Evolutionary conservation across 305 asterid genomes (phyloP).

Genomic region (Fraxinus baroniana): DNA sequence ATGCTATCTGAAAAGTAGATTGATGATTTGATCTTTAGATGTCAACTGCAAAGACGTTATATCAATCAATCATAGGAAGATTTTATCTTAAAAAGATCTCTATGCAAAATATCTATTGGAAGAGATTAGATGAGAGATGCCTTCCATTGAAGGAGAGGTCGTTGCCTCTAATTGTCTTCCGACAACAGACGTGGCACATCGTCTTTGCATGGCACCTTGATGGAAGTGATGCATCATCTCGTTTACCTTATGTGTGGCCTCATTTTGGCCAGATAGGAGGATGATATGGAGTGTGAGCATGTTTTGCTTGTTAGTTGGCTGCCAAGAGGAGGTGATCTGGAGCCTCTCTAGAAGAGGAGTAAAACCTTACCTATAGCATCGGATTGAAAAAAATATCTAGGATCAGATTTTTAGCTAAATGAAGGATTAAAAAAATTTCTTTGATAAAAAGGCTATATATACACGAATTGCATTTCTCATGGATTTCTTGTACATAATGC

Average conservation of each 20-base stretch:
- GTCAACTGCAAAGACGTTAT: no score
- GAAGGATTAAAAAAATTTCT: not conserved
- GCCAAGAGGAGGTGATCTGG: not conserved
- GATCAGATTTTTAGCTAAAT: not conserved
- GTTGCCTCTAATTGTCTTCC: no score
- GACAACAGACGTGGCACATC: no score
- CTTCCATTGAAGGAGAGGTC: no score
- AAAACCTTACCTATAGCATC: not conserved
- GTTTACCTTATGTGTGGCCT: not conserved
- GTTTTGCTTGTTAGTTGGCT: not conserved
- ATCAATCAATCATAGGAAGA: no score
- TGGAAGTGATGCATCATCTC: not conserved
- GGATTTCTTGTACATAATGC: not conserved
- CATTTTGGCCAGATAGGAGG: not conserved
- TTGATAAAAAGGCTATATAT: not conserved
- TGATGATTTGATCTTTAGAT: no score
- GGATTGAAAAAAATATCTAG: not conserved
- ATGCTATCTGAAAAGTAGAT: no score
- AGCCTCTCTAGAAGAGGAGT: not conserved
- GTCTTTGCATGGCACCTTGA: no score
- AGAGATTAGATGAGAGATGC: no score
- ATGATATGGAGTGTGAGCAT: not conserved
- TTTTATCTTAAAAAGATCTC: no score
- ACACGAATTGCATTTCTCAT: not conserved
- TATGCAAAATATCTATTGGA: no score